Evolutionary conservation across 164 flowering plant genomes (phyloP).

Genomic region (Umbilicus rupestris): DNA sequence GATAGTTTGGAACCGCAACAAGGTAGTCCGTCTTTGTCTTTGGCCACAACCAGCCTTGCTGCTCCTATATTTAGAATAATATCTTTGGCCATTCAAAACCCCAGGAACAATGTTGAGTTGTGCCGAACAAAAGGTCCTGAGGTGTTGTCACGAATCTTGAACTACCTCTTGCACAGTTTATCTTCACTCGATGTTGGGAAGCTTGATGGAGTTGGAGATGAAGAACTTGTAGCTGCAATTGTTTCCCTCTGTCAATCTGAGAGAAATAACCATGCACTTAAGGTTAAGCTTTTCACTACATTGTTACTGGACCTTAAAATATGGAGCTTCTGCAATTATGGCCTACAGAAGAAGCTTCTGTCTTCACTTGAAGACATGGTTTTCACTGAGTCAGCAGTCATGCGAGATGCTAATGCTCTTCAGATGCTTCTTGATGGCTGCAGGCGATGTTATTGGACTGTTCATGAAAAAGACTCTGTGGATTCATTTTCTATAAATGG

Average conservation of each 20-base stretch:
- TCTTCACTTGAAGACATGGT: conserved; percentile 99
- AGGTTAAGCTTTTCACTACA: conserved; percentile 82
- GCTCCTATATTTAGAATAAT: conserved; percentile 84
- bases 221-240: conserved; percentile 92
- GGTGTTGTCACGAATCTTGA: conserved; percentile 68
- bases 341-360: conserved; percentile 89
- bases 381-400: conserved; percentile 78
- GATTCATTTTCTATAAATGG: conserved; percentile 57
- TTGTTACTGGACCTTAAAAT: conserved; percentile 81
- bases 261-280: conserved; percentile 61
- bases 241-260: conserved; percentile 88
- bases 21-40: conserved; percentile 42
- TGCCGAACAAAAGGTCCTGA: conserved; percentile 79
- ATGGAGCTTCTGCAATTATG: conserved; percentile 97
- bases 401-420: conserved; percentile 96
- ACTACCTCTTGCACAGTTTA: conserved; percentile 61
- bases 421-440: conserved; percentile 99
- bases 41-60: conserved; percentile 65
- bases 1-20: conserved; percentile 62
- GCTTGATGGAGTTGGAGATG: conserved; percentile 65
- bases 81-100: conserved; percentile 69
- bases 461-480: conserved; percentile 73
- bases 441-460: conserved; percentile 91
- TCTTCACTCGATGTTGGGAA: conserved; percentile 55
- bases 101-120: conserved; percentile 85